A percentile compares a stretch with the other conserved stretches of the same genome.
phyloP scores from a whole-genome alignment of 1,139 yeast species.

The Lizanozyma gosingica region DNA sequence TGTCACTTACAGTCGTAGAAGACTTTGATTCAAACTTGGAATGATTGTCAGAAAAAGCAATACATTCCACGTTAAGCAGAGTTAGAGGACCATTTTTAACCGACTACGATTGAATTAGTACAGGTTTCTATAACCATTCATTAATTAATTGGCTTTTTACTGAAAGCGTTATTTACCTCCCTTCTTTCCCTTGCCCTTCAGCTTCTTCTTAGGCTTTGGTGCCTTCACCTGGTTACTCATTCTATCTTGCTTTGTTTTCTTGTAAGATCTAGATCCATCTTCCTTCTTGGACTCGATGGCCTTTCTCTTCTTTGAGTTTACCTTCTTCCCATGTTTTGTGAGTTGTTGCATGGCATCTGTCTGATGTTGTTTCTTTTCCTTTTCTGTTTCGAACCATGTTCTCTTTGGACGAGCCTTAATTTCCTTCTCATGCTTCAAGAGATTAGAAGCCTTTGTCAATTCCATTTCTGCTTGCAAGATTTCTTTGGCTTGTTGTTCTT shows the following conservation, averaged over 20 bases:
- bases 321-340: constrained; percentile 35
- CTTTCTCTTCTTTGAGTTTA: constrained; percentile 53
- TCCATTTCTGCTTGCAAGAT: constrained; percentile 87
- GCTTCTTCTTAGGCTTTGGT: constrained; percentile 13
- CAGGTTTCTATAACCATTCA: too few relatives aligned
- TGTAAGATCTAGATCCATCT: constrained; percentile 45
- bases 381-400: constrained; percentile 88
- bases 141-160: too few relatives aligned
- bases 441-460: constrained; percentile 72
- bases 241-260: constrained; percentile 66
- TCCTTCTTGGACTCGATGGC: constrained; percentile 42
- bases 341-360: constrained; percentile 39
- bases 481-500: constrained; percentile 85
- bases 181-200: constrained; percentile 4
- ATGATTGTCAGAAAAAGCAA: too few relatives aligned
- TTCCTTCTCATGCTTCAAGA: constrained; percentile 72
- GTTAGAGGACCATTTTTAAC: too few relatives aligned
- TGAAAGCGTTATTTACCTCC: too few relatives aligned
- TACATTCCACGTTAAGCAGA: too few relatives aligned
- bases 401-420: constrained; percentile 86
- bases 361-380: constrained; percentile 46
- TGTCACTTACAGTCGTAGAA: too few relatives aligned
- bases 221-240: constrained; percentile 33
- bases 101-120: too few relatives aligned
- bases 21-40: too few relatives aligned